Evolutionary conservation across 805 yeast genomes (phyloP).

Genomic region (Maudiozyma barnettii): DNA sequence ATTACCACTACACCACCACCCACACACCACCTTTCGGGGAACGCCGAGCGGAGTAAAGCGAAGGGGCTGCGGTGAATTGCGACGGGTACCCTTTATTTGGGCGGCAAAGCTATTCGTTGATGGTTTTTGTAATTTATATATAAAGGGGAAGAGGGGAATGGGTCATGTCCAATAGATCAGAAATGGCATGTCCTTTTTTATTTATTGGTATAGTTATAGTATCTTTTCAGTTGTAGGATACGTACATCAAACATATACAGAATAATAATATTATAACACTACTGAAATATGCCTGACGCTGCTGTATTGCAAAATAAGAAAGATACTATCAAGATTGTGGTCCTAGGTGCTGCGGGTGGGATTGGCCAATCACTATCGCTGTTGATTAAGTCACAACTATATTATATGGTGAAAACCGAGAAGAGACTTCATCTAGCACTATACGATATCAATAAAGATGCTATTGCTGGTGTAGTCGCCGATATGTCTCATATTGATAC

Average conservation of each 20-base stretch:
- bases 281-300: neutral
- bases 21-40: no score
- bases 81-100: no score
- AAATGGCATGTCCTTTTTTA: no score
- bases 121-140: no score
- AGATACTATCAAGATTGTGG: constrained; percentile 52
- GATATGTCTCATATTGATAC: constrained; percentile 81
- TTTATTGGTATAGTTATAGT: no score
- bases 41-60: no score
- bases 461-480: constrained; percentile 71
- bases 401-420: constrained; percentile 23
- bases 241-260: neutral
- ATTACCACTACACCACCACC: no score
- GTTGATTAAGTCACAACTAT: constrained; percentile 48
- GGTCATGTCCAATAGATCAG: no score
- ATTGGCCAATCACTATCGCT: constrained; percentile 89
- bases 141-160: no score
- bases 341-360: constrained; percentile 90
- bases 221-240: no score
- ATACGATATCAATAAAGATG: constrained; percentile 66
- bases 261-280: neutral
- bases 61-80: no score
- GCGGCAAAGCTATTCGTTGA: no score
- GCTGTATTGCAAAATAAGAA: neutral
- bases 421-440: constrained; percentile 41